Percentiles rank a stretch among this genome's conserved stretches.
Evolutionary conservation across 2,329 filamentous ascomycete species (phyloP).

Genomic region (Nothophoma quercina): DNA sequence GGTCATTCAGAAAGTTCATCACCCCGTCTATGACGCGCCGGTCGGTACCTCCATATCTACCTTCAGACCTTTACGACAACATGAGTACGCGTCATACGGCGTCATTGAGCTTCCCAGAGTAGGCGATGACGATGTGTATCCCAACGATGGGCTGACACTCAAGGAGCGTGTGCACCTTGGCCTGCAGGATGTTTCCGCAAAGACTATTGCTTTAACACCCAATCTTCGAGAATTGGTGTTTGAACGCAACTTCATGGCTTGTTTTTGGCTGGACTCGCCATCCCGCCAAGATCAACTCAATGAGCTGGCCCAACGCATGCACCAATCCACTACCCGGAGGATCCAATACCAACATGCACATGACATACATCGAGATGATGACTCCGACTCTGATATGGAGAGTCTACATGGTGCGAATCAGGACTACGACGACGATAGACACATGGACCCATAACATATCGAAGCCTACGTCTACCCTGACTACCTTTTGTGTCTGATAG

Average conservation of each 20-base stretch:
- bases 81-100: background rate
- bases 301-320: background rate
- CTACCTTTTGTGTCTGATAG: background rate
- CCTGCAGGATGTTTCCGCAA: background rate
- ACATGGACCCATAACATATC: background rate
- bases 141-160: background rate
- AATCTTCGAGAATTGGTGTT: background rate
- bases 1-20: background rate
- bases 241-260: background rate
- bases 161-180: background rate
- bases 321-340: too few species aligned
- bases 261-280: constrained; percentile 1
- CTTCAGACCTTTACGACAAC: background rate
- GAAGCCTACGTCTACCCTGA: constrained; percentile 3
- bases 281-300: background rate
- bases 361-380: background rate
- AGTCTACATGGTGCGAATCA: background rate
- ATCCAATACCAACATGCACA: too few species aligned
- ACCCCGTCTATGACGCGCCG: background rate
- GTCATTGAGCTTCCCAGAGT: constrained; percentile 1
- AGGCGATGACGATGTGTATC: background rate
- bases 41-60: too few species aligned
- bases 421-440: background rate
- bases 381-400: background rate
- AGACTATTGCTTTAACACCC: background rate